Percentiles rank a stretch among this genome's conserved stretches.
phyloP scores from a whole-genome alignment of 257 asterid species.

The Coffea eugenioides region DNA sequence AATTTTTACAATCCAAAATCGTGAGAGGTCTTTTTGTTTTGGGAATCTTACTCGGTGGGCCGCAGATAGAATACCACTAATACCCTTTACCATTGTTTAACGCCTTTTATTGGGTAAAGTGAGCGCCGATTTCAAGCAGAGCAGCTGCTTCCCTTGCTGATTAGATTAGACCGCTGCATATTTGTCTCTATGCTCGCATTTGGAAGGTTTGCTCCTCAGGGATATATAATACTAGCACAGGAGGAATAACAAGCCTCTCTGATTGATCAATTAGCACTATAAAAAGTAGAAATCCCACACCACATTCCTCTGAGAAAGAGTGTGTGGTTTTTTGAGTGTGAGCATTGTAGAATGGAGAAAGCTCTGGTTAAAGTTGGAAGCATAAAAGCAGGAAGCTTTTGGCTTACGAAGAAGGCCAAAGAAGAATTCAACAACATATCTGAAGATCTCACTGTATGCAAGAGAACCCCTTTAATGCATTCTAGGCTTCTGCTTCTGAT shows the following conservation, averaged over 20 bases:
- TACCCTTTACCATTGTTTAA: neutral
- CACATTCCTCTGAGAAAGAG: neutral
- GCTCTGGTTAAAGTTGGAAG: conserved; percentile 77
- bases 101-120: neutral
- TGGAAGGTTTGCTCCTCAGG: neutral
- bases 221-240: no score
- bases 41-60: no score
- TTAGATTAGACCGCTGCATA: neutral
- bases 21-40: no score
- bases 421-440: conserved; percentile 80
- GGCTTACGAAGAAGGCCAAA: conserved; percentile 91
- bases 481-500: neutral
- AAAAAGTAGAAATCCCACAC: neutral
- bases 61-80: neutral
- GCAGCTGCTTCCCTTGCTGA: conserved; percentile 2
- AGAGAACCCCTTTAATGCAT: neutral
- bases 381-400: conserved; percentile 71
- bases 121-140: conserved; percentile 12
- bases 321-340: neutral
- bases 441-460: conserved; percentile 66
- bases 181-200: neutral
- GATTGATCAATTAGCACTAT: neutral
- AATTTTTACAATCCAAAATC: no score
- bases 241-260: neutral
- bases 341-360: conserved; percentile 60